A percentile compares a stretch with the other conserved stretches of the same genome.
phyloP scores from a whole-genome alignment of 1,284 basidiomycete genomes.

The Cystobasidium slooffiae region DNA sequence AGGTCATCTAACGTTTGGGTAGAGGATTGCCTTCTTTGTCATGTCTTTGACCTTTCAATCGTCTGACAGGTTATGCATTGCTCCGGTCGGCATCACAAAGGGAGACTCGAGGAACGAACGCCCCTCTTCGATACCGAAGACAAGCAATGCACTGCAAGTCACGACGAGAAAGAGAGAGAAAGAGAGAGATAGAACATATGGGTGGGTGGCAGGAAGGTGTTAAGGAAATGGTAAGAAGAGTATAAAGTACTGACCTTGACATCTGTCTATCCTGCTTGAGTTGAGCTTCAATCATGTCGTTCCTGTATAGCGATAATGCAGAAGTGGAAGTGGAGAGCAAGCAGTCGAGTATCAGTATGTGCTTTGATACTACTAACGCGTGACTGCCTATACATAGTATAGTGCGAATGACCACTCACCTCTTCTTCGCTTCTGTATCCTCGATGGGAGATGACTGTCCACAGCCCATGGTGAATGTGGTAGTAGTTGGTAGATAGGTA shows the following conservation, averaged over 20 bases:
- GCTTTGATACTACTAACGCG: slow-evolving; percentile 18
- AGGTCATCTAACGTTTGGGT: too few species aligned
- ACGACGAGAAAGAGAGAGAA: background rate
- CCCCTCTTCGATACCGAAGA: background rate
- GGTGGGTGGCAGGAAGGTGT: too few species aligned
- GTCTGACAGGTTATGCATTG: too few species aligned
- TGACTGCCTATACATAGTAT: too few species aligned
- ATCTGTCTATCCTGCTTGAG: slow-evolving; percentile 37
- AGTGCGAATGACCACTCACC: too few species aligned
- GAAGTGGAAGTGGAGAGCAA: too few species aligned
- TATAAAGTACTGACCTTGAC: slow-evolving; percentile 26
- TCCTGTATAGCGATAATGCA: slow-evolving; percentile 9
- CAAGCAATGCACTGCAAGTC: too few species aligned
- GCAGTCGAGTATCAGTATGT: background rate
- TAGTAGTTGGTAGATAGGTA: background rate
- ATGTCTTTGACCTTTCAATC: too few species aligned
- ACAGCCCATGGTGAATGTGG: slow-evolving; percentile 36
- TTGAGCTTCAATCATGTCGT: slow-evolving; percentile 43
- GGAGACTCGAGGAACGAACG: background rate
- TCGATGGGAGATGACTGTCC: slow-evolving; percentile 13
- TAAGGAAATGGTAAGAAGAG: too few species aligned
- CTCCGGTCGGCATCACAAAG: background rate
- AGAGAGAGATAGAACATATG: background rate
- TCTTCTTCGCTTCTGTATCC: slow-evolving; percentile 37
- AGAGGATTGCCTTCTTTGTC: too few species aligned